Conservation (phyloP, 106 monocot species). For the Vanilla planifolia region DNA sequence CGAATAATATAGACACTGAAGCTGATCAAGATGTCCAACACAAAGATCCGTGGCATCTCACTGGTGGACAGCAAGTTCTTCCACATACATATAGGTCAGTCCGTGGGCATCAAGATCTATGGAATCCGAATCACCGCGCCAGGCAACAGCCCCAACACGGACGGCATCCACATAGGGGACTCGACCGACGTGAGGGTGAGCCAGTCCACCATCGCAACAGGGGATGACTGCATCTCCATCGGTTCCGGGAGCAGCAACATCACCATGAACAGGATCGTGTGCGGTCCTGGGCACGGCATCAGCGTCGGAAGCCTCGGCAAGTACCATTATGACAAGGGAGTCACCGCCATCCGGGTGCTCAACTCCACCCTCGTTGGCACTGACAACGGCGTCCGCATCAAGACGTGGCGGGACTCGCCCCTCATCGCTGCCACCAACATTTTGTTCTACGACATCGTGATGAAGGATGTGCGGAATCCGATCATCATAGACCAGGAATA, state of each 20-base stretch:
- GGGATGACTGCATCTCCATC: slow-evolving; percentile 21
- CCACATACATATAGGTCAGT: slow-evolving; percentile 8
- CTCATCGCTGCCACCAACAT: not conserved
- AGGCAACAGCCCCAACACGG: slow-evolving; percentile 16
- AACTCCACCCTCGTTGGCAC: slow-evolving; percentile 37
- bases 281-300: slow-evolving; percentile 18
- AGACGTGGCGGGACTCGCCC: slow-evolving; percentile 36
- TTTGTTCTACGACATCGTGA: slow-evolving; percentile 6
- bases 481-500: slow-evolving; percentile 21
- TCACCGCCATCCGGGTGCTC: slow-evolving; percentile 14
- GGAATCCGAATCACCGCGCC: slow-evolving; percentile 4
- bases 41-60: slow-evolving; percentile 11
- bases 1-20: slow-evolving; percentile 14
- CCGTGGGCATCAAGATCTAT: not conserved
- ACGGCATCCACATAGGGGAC: slow-evolving; percentile 14
- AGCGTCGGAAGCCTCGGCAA: slow-evolving; percentile 48
- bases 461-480: slow-evolving; percentile 11
- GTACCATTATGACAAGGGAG: slow-evolving; percentile 19
- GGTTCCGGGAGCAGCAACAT: slow-evolving; percentile 11
- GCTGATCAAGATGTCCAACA: not conserved
- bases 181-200: slow-evolving; percentile 1
- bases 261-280: not conserved
- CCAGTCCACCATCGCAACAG: not conserved
- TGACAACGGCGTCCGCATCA: slow-evolving; percentile 40
- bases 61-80: slow-evolving; percentile 10